Evolutionary conservation across 139 green algal genomes (phyloP).

Genomic region (Eudorina sp.): DNA sequence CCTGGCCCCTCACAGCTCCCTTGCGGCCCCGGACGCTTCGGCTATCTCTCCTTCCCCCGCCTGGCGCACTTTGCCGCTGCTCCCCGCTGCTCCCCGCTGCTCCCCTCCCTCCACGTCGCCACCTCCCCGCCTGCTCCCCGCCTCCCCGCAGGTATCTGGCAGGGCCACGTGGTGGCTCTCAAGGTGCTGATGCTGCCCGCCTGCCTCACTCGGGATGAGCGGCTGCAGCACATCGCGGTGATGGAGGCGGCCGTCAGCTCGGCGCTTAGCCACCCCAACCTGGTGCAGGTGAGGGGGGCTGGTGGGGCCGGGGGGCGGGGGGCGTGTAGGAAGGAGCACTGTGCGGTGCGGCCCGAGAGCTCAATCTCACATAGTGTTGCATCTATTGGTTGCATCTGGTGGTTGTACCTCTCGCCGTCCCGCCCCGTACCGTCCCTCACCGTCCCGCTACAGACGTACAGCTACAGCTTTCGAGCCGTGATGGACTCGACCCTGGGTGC

Average conservation of each 20-base stretch:
- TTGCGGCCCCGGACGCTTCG: too few species aligned
- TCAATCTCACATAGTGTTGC: too few species aligned
- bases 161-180: constrained; percentile 14
- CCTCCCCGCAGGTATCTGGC: constrained; percentile 5
- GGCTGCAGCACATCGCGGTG: constrained; percentile 16
- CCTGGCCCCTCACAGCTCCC: too few species aligned
- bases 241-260: constrained; percentile 20
- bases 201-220: background rate
- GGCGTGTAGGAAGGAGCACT: too few species aligned
- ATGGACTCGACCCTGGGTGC: background rate
- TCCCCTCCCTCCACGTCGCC: background rate
- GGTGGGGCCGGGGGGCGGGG: background rate
- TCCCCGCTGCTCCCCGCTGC: background rate
- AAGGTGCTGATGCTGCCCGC: constrained; percentile 31
- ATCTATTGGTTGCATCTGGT: too few species aligned
- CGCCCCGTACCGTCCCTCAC: too few species aligned
- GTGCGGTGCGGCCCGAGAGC: too few species aligned
- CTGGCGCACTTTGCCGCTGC: too few species aligned
- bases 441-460: constrained; percentile 16
- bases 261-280: constrained; percentile 32
- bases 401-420: too few species aligned
- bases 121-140: background rate
- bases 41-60: too few species aligned
- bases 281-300: background rate
- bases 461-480: constrained; percentile 26